Evolutionary conservation across 1,284 basidiomycete genomes (phyloP).

Genomic region (Violaceomyces palustris): DNA sequence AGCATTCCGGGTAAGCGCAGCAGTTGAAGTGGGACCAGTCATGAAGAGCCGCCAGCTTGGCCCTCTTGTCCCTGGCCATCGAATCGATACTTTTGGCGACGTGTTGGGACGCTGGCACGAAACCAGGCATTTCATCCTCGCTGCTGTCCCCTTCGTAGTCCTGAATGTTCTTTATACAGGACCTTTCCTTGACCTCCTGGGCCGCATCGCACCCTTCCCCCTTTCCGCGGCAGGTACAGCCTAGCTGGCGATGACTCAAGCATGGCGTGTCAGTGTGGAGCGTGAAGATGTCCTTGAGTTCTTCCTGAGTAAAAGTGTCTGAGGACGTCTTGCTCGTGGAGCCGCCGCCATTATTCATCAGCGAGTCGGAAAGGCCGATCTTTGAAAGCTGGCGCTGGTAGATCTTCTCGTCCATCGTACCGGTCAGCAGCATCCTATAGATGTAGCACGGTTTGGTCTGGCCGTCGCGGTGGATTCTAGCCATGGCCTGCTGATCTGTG

Average conservation of each 20-base stretch:
- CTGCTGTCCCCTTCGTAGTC: conserved; percentile 3
- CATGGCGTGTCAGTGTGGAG: conserved; percentile 74
- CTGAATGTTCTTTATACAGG: neutral
- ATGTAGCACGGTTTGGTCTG: conserved; percentile 83
- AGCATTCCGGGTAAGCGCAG: conserved; percentile 14
- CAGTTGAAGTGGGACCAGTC: conserved; percentile 79
- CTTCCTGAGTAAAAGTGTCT: conserved; percentile 40
- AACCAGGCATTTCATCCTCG: conserved; percentile 18
- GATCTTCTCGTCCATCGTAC: conserved; percentile 54
- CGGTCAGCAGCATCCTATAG: conserved; percentile 69
- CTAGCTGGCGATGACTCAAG: conserved; percentile 71
- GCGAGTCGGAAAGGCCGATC: conserved; percentile 66
- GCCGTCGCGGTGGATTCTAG: conserved; percentile 76
- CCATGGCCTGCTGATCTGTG: conserved; percentile 90
- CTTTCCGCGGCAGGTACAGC: conserved; percentile 45
- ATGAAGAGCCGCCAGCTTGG: conserved; percentile 72
- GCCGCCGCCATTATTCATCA: conserved; percentile 54
- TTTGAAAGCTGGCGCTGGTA: conserved; percentile 87
- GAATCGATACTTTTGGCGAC: conserved; percentile 2
- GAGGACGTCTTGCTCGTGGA: conserved; percentile 23
- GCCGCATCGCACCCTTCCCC: conserved; percentile 9
- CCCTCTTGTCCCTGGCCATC: conserved; percentile 61
- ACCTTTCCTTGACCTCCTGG: neutral
- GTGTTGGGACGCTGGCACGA: conserved; percentile 36
- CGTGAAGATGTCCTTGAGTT: conserved; percentile 73